A percentile compares a stretch with the other conserved stretches of the same genome.
phyloP scores from a whole-genome alignment of 139 green algal genomes.

The Microglena sp. region DNA sequence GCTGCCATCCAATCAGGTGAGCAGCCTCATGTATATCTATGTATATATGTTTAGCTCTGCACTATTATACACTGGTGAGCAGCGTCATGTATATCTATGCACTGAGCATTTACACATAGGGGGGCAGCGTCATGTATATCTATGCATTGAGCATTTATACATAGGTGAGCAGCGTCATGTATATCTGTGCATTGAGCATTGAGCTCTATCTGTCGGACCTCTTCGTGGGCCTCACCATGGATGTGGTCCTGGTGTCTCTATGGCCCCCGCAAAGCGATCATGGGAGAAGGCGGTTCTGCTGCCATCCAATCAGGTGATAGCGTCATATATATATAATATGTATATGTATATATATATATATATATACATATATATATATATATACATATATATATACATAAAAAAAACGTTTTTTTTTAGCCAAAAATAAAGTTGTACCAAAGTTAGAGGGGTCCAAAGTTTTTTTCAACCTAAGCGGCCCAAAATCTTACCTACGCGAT shows the following conservation, averaged over 20 bases:
- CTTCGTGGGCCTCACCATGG: slow-evolving; percentile 71
- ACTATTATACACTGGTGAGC: too few species aligned
- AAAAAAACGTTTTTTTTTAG: too few species aligned
- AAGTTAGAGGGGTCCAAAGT: too few species aligned
- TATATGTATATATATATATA: background rate
- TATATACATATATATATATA: background rate
- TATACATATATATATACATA: too few species aligned
- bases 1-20: slow-evolving; percentile 22
- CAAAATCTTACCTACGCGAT: too few species aligned
- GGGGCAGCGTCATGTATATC: background rate
- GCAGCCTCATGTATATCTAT: background rate
- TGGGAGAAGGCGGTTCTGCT: slow-evolving; percentile 33
- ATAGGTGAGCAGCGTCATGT: background rate
- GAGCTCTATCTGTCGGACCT: slow-evolving; percentile 95
- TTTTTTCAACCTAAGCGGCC: too few species aligned
- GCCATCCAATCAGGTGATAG: slow-evolving; percentile 19
- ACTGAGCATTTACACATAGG: too few species aligned
- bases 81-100: background rate
- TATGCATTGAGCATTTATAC: too few species aligned
- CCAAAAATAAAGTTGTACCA: too few species aligned
- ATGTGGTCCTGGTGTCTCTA: slow-evolving; percentile 87
- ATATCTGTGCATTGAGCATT: too few species aligned
- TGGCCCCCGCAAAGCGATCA: slow-evolving; percentile 73
- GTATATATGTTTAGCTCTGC: background rate
- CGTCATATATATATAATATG: background rate